Conservation (phyloP, 176 grass and related monocot genomes). For the Tillandsia leiboldiana region DNA sequence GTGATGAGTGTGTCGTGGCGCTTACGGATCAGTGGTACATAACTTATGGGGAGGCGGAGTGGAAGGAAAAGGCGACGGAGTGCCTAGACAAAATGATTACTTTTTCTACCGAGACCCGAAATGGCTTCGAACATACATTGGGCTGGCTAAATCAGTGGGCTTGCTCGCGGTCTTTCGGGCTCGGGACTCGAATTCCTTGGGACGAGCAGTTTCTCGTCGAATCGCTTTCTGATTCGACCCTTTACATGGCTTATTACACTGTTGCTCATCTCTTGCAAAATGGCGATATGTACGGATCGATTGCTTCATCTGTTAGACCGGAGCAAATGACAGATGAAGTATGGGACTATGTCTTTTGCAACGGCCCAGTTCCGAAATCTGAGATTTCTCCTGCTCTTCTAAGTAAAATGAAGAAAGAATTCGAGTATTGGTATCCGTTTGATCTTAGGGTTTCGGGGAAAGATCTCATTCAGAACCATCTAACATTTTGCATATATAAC, state of each 20-base stretch:
- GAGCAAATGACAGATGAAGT: constrained; percentile 71
- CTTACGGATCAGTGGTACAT: constrained; percentile 78
- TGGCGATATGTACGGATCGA: constrained; percentile 56
- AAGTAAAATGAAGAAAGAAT: constrained; percentile 61
- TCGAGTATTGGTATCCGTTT: constrained; percentile 86
- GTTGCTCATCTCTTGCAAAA: constrained; percentile 56
- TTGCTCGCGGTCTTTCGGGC: constrained; percentile 69
- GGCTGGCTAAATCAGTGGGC: constrained; percentile 75
- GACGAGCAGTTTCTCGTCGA: constrained; percentile 65
- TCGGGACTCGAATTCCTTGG: constrained; percentile 77
- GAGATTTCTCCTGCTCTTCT: constrained; percentile 41
- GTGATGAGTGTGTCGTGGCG: constrained; percentile 75
- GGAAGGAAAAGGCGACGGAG: constrained; percentile 47
- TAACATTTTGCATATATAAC: constrained; percentile 79
- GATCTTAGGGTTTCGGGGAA: constrained; percentile 80
- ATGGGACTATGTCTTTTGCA: constrained; percentile 61
- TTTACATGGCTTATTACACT: constrained; percentile 80
- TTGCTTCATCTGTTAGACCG: constrained; percentile 31
- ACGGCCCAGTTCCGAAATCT: constrained; percentile 37
- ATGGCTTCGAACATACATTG: constrained; percentile 62
- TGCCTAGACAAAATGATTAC: constrained; percentile 62
- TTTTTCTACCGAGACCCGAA: constrained; percentile 43
- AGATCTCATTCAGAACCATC: constrained; percentile 76
- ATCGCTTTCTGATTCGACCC: constrained; percentile 76
- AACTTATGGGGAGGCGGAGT: constrained; percentile 70